These are phyloP conservation scores for Nannochloris sp. DNA, from an alignment of 139 green algal species.

Conservation along the genomic window DNA sequence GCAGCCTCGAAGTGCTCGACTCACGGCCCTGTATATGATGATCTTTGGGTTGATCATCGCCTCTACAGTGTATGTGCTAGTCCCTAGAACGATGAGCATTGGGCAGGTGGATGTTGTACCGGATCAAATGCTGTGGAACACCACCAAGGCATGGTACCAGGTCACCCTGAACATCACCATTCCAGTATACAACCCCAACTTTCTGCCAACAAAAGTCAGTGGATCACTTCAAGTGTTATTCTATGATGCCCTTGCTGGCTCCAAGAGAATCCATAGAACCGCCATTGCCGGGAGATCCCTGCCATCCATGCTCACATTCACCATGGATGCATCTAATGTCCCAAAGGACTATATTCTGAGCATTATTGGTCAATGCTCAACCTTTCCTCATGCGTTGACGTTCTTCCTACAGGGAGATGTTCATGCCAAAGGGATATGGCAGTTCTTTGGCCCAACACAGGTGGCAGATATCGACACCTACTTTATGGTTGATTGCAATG, in stretches of 20 bases:
- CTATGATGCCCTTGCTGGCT: slow-evolving; percentile 52
- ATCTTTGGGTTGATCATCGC: slow-evolving; percentile 37
- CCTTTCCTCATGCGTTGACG: slow-evolving; percentile 58
- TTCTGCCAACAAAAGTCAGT: slow-evolving; percentile 35
- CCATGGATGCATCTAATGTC: slow-evolving; percentile 53
- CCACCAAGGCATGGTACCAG: slow-evolving; percentile 49
- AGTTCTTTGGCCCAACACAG: slow-evolving; percentile 19
- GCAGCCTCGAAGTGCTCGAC: slow-evolving; percentile 25
- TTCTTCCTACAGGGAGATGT: slow-evolving; percentile 68
- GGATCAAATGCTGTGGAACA: slow-evolving; percentile 63
- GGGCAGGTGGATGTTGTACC: slow-evolving; percentile 54
- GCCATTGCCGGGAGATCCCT: slow-evolving; percentile 15
- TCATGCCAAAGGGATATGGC: slow-evolving; percentile 31
- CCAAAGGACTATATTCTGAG: slow-evolving; percentile 52
- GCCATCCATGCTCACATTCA: slow-evolving; percentile 29
- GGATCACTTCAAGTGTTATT: slow-evolving; percentile 51
- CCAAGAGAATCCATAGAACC: slow-evolving; percentile 10
- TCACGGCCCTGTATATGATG: slow-evolving; percentile 34
- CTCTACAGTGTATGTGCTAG: slow-evolving; percentile 45
- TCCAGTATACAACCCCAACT: slow-evolving; percentile 77
- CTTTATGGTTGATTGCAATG: slow-evolving; percentile 48
- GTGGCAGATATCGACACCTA: slow-evolving; percentile 62
- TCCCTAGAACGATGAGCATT: slow-evolving; percentile 52
- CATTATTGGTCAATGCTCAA: slow-evolving; percentile 59
- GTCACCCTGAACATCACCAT: slow-evolving; percentile 55